Evolutionary conservation across 2,329 filamentous ascomycete genomes (phyloP), one percentile per base, ranked within the genome.

Genomic region (Aspergillus neotritici): DNA sequence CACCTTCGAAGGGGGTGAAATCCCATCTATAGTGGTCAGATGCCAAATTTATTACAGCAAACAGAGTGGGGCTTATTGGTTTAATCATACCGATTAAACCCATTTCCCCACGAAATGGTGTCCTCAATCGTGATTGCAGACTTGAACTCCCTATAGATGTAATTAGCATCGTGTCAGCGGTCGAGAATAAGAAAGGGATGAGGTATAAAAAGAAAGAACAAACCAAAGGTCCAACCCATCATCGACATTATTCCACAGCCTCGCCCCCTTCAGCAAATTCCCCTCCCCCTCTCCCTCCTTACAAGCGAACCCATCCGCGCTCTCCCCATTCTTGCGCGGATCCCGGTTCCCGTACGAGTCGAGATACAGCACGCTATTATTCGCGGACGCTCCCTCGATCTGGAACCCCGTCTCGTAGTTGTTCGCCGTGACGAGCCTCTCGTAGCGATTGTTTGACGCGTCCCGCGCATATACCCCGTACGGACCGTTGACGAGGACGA

Each of bases 341-440:
- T 52, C 50, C 1, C 50, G 40, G 34, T 52, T 52, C 0, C 38
- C 38, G 21, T 52, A 52, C 2, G 50, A 52, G 14, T 52, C 50
- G 37, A 52, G 48, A 14, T 52, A 52, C 12, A 48, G 31, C 4
- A 52, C 45, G 8, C 38, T 29, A 10, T 52, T 52, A 30, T 52
- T 52, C 2, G 50, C 42, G 2, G 50, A 44, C 1, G 32, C 36
- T 4, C 48, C 50, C 30, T 52, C 34, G 1, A 52, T 10, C 10
- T 52, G 50, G 31, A 52, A 52, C 8, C 50, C 50, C 46, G 50
- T 50, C 29, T 50, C 50, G 13, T 52, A 52, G 40, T 50, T 52
- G 9, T 52, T 43, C 16, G 48, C 33, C 4, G 50, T 52, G 3
- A 43, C 30, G 4, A 52, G 30, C 2, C 50, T 40, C 36, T 52